Percentiles rank a stretch among this genome's conserved stretches.
These are phyloP conservation scores for Hypoxylon fuscum DNA, from an alignment of 495 filamentous ascomycete genomes.

Conservation along the genomic window DNA sequence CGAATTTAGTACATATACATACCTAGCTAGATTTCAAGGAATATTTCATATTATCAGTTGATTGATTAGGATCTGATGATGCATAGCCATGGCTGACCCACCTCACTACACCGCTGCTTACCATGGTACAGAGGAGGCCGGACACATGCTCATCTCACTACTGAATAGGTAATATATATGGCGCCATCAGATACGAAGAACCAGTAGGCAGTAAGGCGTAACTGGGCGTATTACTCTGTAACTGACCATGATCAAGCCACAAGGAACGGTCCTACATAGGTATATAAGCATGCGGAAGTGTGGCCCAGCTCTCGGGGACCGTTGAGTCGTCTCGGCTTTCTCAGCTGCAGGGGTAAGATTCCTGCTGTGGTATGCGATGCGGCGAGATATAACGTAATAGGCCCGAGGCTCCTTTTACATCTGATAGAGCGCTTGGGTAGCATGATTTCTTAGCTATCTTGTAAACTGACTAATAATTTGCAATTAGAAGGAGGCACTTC, in stretches of 20 bases:
- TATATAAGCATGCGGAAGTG: background rate
- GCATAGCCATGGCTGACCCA: background rate
- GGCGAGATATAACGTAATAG: no score
- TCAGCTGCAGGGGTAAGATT: slow-evolving; percentile 5
- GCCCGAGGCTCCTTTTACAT: background rate
- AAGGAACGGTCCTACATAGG: background rate
- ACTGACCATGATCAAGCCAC: background rate
- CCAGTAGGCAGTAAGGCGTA: background rate
- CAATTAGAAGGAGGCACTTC: no score
- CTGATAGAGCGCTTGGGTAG: no score
- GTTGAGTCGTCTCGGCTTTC: background rate
- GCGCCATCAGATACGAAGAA: background rate
- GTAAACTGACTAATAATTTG: no score
- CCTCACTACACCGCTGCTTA: background rate
- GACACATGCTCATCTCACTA: background rate
- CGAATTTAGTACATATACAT: no score
- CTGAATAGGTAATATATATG: background rate
- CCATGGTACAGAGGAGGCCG: background rate
- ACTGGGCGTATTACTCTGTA: background rate
- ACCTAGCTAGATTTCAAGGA: background rate
- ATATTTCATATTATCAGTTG: background rate
- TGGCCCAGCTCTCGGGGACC: background rate
- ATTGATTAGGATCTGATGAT: background rate
- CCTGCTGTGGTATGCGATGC: background rate
- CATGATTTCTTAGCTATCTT: no score